Evolutionary conservation across 2,329 filamentous ascomycete genomes (phyloP).

Genomic region (Nemania abortiva): DNA sequence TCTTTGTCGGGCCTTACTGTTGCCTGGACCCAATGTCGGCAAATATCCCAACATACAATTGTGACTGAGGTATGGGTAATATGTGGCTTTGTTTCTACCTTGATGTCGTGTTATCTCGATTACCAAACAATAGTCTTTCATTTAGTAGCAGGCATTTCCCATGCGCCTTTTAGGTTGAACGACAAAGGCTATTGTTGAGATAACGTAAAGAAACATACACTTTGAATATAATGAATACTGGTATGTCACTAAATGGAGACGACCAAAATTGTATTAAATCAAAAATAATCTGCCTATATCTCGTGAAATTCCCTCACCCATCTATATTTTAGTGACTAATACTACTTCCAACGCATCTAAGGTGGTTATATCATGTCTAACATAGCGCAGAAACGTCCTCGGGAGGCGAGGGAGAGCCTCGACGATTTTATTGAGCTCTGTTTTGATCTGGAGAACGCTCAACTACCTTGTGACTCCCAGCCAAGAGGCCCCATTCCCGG

Average conservation of each 20-base stretch:
- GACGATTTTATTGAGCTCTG: conserved; percentile 1
- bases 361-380: background rate
- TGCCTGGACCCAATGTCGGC: too few species aligned
- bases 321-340: background rate
- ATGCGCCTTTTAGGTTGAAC: background rate
- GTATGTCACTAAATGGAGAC: background rate
- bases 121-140: too few species aligned
- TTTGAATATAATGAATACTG: background rate
- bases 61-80: background rate
- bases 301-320: background rate
- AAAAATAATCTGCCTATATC: background rate
- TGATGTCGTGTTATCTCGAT: background rate
- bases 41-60: background rate
- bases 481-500: background rate
- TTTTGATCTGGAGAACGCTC: conserved; percentile 25
- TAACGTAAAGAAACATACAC: background rate
- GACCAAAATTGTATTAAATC: too few species aligned
- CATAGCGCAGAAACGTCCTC: background rate
- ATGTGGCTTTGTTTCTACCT: background rate
- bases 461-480: background rate
- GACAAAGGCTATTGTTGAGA: background rate
- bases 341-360: background rate
- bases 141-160: too few species aligned
- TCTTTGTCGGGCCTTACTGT: background rate
- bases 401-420: background rate